Evolutionary conservation across 192 early-diverging fungal genomes (phyloP).

Genomic region (Backusella sp.): DNA sequence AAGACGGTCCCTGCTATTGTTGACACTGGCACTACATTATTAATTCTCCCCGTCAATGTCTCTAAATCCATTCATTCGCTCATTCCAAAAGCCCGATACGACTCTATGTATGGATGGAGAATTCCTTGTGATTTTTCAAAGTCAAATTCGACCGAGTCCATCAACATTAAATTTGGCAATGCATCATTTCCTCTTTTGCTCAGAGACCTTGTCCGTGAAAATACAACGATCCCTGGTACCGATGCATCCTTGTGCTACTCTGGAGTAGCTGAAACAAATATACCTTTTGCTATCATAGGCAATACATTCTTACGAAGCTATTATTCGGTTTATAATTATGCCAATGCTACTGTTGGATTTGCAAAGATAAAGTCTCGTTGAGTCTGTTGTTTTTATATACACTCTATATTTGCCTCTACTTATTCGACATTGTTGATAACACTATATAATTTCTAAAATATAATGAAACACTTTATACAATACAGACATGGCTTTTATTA

Average conservation of each 20-base stretch:
- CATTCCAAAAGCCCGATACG: constrained; percentile 34
- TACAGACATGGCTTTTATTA: background rate
- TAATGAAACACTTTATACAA: too few species aligned
- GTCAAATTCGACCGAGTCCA: background rate
- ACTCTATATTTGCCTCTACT: too few species aligned
- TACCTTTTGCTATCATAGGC: constrained; percentile 31
- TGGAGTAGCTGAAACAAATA: constrained; percentile 22
- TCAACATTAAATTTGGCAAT: constrained; percentile 21
- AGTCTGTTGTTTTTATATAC: too few species aligned
- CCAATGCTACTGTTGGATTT: constrained; percentile 37
- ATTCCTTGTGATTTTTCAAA: constrained; percentile 32
- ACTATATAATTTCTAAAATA: too few species aligned
- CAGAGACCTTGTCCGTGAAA: constrained; percentile 20
- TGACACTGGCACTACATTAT: constrained; percentile 53
- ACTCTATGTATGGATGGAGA: constrained; percentile 28
- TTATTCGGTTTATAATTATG: constrained; percentile 48
- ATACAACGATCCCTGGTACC: background rate
- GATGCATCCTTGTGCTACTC: constrained; percentile 17
- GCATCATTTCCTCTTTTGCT: constrained; percentile 29
- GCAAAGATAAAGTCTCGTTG: constrained; percentile 23
- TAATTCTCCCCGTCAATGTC: constrained; percentile 41
- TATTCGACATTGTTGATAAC: background rate
- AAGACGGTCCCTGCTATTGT: constrained; percentile 27
- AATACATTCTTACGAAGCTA: constrained; percentile 50
- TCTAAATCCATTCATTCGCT: constrained; percentile 35